Base-by-base conservation (phyloP, 148 eudicot genomes). In the Heliosperma pusillum region DNA sequence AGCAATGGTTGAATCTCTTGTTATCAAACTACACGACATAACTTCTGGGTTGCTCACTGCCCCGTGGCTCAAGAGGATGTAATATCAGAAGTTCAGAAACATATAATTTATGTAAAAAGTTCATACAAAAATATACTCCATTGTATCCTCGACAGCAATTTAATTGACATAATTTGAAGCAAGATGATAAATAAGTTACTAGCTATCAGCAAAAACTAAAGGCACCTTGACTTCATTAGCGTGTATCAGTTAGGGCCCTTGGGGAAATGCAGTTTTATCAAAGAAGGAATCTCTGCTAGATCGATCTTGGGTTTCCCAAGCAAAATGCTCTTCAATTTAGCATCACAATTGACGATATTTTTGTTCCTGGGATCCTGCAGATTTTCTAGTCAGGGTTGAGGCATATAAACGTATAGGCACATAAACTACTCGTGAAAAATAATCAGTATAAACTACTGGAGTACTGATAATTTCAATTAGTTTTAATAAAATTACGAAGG, bases 191-290 rank as follows among this genome's bases (percentile, higher is more conserved):
- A 10, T 36, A 77, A 30, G 2, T 19, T 42, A 74, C 62, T n/a
- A 61, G 16, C 44, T 20, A 61, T 27, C 60, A 53, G 73, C 64
- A 74, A 50, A 21, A 27, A 30, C 27, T 33, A 53, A 58, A 53
- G 36, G 69, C 66, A 79, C 84, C 85, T 77, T 68, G 72, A 72
- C 24, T 45, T 47, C 50, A 72, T 52, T 58, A 11, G 40, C 21
- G 15, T 24, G 67, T 64, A 59, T 93, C 88, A 93, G 71, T 89
- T 93, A 66, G 86, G 71, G 72, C 17, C 76, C 80, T 90, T 91
- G 3, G 97, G 96, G 71, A 94, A 94, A 86, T 94, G 98, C 80
- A 94, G 81, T 83, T 94, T 91, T 78, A 94, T 84, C 83, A 94
- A 71, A 42, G 86, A 74, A 81, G 98, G 97, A 84, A 94, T 96